phyloP scores from a whole-genome alignment of 2,329 filamentous ascomycete genomes.

The Colletotrichum magnum region DNA sequence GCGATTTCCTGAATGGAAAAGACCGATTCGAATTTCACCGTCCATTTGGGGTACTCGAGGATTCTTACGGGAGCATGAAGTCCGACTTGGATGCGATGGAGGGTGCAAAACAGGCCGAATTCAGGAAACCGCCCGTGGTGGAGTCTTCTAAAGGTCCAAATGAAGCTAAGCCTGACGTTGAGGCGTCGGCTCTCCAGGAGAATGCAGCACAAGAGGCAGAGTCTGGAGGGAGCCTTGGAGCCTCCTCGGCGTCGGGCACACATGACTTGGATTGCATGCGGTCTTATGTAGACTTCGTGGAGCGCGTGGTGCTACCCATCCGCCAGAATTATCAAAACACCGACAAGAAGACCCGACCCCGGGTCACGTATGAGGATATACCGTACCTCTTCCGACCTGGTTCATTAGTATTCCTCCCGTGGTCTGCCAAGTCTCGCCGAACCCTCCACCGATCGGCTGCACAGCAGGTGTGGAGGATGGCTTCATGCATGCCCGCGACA shows the following conservation, averaged over 20 bases:
- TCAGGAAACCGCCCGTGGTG: no score
- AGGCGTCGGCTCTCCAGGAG: neutral
- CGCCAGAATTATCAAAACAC: neutral
- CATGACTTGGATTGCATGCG: neutral
- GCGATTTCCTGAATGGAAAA: neutral
- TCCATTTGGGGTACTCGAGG: neutral
- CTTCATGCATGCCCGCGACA: neutral
- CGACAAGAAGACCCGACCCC: neutral
- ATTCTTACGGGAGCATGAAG: neutral
- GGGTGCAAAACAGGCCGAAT: neutral
- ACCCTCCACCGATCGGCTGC: neutral
- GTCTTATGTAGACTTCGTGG: neutral
- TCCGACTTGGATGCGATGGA: neutral
- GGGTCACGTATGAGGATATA: constrained; percentile 1
- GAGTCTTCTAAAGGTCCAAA: neutral
- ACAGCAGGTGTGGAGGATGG: constrained; percentile 1
- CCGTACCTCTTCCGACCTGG: constrained; percentile 8
- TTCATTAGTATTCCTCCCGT: neutral
- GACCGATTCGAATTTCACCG: neutral
- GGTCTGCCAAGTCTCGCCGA: neutral
- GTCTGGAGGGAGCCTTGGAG: neutral
- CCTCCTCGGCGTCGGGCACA: neutral
- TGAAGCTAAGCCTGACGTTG: neutral
- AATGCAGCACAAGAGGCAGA: neutral
- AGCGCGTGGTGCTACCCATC: neutral